Evolutionary conservation across 1,284 basidiomycete species (phyloP).

Genomic region (Apiotrichum montevideense): DNA sequence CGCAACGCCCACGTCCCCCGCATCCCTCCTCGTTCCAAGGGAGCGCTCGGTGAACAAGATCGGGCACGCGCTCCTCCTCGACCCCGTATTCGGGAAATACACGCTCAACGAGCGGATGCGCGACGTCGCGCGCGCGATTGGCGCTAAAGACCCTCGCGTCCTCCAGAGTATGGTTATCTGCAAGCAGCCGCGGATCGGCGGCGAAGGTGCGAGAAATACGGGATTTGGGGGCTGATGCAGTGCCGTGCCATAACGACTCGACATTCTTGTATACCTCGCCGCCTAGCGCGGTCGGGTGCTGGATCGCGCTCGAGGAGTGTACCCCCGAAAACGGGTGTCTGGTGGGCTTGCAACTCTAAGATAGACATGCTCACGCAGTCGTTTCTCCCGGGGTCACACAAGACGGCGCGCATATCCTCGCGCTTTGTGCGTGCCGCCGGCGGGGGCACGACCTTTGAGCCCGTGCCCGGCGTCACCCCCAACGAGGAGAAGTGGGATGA

Average conservation of each 20-base stretch:
- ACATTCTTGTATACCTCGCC: conserved; percentile 75
- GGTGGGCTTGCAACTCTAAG: conserved; percentile 20
- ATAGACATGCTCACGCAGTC: conserved; percentile 46
- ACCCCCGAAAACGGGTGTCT: conserved; percentile 78
- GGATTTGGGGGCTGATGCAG: conserved; percentile 30
- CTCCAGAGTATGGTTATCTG: conserved; percentile 93
- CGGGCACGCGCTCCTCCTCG: conserved; percentile 63
- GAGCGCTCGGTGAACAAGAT: conserved; percentile 54
- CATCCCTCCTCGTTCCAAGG: conserved; percentile 67
- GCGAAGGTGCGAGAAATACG: conserved; percentile 48
- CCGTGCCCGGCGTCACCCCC: conserved; percentile 50
- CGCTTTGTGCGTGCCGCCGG: conserved; percentile 75
- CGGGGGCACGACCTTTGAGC: conserved; percentile 65
- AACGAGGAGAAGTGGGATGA: conserved; percentile 52
- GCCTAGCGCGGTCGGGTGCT: conserved; percentile 84
- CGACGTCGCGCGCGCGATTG: conserved; percentile 57
- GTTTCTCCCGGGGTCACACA: conserved; percentile 87
- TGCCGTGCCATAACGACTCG: conserved; percentile 52
- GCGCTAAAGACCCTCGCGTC: conserved; percentile 64
- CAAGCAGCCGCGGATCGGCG: conserved; percentile 82
- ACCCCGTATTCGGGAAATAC: conserved; percentile 68
- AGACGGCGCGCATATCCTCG: conserved; percentile 62
- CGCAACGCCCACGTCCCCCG: conserved; percentile 23
- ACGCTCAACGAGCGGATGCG: conserved; percentile 57
- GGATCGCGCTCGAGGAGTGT: conserved; percentile 89